phyloP scores from a whole-genome alignment of 805 yeast genomes.

The Saccharomycopsis fermentans region DNA sequence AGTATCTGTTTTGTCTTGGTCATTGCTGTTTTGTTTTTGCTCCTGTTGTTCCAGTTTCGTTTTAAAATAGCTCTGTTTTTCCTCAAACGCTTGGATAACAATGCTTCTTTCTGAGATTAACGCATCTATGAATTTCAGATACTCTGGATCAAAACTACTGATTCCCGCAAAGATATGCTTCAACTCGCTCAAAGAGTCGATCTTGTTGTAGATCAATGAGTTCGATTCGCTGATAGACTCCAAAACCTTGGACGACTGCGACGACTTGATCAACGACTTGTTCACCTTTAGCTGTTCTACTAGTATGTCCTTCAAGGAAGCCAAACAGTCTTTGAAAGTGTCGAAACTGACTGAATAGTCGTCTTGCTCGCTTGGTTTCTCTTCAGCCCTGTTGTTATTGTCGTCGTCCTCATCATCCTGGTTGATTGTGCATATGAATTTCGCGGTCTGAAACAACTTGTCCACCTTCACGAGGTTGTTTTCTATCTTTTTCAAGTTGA shows the following conservation, averaged over 20 bases:
- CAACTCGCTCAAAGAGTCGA: conserved; percentile 12
- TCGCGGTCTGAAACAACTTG: conserved; percentile 15
- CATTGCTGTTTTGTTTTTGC: background rate
- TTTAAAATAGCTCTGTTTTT: background rate
- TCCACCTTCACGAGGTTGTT: conserved; percentile 4
- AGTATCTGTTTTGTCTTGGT: background rate
- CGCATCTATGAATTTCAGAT: conserved; percentile 6
- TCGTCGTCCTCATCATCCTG: background rate
- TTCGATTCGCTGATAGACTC: background rate
- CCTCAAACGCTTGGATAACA: background rate
- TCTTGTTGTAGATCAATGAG: conserved; percentile 5
- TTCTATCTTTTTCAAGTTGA: conserved; percentile 3
- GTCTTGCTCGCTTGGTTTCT: background rate
- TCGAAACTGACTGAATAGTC: background rate
- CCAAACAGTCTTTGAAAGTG: conserved; percentile 8
- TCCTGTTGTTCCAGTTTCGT: background rate
- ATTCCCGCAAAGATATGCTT: conserved; percentile 10
- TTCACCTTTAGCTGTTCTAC: conserved; percentile 12
- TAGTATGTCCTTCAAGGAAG: conserved; percentile 9
- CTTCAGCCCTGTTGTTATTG: background rate
- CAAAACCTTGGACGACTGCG: background rate
- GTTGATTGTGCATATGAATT: conserved; percentile 14
- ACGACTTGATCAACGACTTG: background rate
- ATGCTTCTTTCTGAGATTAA: background rate
- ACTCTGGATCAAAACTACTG: conserved; percentile 5